Evolutionary conservation across 2,329 filamentous ascomycete species (phyloP).

Genomic region (Clathrospora elynae): DNA sequence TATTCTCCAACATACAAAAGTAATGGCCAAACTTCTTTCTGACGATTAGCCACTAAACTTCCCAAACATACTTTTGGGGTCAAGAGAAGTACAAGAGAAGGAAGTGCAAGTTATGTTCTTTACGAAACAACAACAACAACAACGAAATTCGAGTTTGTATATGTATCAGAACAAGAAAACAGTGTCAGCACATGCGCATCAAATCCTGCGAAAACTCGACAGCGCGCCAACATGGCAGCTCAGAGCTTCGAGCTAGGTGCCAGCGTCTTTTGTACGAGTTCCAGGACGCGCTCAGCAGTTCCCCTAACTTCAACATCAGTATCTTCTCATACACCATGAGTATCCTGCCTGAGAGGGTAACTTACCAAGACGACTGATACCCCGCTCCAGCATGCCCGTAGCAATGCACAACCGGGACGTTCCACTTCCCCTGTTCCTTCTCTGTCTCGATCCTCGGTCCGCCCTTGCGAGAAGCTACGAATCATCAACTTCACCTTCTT

Average conservation of each 20-base stretch:
- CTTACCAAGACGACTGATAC: constrained; percentile 58
- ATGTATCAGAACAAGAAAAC: too few relatives aligned
- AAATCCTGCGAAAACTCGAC: too few relatives aligned
- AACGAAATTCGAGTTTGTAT: too few relatives aligned
- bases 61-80: too few relatives aligned
- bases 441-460: constrained; percentile 75
- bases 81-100: too few relatives aligned
- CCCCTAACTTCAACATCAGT: constrained; percentile 39
- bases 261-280: constrained; percentile 46
- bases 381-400: constrained; percentile 83
- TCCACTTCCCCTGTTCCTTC: constrained; percentile 63
- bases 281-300: constrained; percentile 48
- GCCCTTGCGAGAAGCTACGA: constrained; percentile 64
- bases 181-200: too few relatives aligned
- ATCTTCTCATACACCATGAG: background rate
- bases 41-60: too few relatives aligned
- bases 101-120: too few relatives aligned
- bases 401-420: constrained; percentile 68
- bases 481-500: background rate
- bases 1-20: too few relatives aligned
- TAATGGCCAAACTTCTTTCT: too few relatives aligned
- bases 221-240: too few relatives aligned
- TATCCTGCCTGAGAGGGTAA: background rate
- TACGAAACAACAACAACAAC: too few relatives aligned
- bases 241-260: constrained; percentile 33